Percentiles rank a stretch among this genome's conserved stretches.
These are phyloP conservation scores for Ceratocystis alfenasii DNA, from an alignment of 2,329 filamentous ascomycete species.

Conservation along the genomic window DNA sequence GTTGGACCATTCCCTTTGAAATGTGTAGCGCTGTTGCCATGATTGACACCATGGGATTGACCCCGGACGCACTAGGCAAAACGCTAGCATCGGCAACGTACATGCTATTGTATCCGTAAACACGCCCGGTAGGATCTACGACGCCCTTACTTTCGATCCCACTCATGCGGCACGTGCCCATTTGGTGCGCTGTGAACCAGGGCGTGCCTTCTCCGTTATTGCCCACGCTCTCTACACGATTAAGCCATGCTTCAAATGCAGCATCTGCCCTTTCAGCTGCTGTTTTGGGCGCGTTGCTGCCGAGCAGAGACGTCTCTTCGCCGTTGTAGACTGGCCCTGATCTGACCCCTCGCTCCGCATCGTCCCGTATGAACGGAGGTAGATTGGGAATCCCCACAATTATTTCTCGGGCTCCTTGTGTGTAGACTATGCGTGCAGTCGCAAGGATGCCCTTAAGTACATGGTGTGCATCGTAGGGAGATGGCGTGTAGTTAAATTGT, in stretches of 20 bases:
- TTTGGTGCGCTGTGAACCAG: constrained; percentile 68
- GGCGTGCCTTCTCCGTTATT: constrained; percentile 39
- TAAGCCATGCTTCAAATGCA: constrained; percentile 51
- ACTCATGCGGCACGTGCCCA: constrained; percentile 67
- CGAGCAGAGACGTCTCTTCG: neutral
- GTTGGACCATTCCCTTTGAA: constrained; percentile 39
- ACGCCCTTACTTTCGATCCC: constrained; percentile 40
- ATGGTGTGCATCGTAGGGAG: constrained; percentile 58
- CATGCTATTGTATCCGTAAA: constrained; percentile 55
- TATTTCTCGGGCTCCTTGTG: constrained; percentile 71
- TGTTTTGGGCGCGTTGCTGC: neutral
- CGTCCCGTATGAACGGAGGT: constrained; percentile 44
- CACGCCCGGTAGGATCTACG: constrained; percentile 44
- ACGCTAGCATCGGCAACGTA: constrained; percentile 66
- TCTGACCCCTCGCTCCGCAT: constrained; percentile 15
- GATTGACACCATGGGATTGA: constrained; percentile 70
- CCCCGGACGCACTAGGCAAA: constrained; percentile 63
- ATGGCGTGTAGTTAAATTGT: constrained; percentile 58
- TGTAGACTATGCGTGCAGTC: constrained; percentile 63
- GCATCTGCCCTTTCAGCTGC: constrained; percentile 43
- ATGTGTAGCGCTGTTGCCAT: constrained; percentile 62
- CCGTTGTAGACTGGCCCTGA: constrained; percentile 17
- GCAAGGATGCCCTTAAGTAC: constrained; percentile 60
- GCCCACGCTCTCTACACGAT: constrained; percentile 36
- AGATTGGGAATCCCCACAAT: constrained; percentile 51